phyloP scores from a whole-genome alignment of 2,329 filamentous ascomycete species.

The Scedosporium apiospermum region DNA sequence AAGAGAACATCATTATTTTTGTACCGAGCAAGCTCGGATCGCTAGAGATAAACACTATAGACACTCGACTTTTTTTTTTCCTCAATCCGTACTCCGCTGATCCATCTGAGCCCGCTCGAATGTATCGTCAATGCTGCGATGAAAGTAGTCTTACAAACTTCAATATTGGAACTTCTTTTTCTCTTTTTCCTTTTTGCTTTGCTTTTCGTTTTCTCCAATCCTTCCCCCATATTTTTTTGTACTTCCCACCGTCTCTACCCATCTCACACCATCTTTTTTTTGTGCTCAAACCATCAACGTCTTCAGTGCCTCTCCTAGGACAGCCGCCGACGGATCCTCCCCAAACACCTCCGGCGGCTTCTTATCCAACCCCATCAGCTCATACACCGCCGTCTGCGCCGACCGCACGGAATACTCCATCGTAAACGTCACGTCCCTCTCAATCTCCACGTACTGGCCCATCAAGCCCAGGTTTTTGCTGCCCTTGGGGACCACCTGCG shows the following conservation, averaged over 20 bases:
- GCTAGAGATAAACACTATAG: neutral
- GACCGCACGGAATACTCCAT: conserved; percentile 24
- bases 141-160: neutral
- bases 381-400: conserved; percentile 24
- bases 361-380: conserved; percentile 15
- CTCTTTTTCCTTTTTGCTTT: neutral
- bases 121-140: neutral
- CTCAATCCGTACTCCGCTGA: neutral
- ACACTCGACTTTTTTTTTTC: neutral
- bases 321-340: conserved; percentile 9
- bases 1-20: neutral
- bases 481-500: conserved; percentile 24
- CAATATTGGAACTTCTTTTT: neutral
- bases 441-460: conserved; percentile 31
- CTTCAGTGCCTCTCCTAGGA: conserved; percentile 11
- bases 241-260: neutral
- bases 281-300: conserved; percentile 9
- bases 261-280: neutral
- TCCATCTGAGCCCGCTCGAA: neutral
- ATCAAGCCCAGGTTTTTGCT: conserved; percentile 27
- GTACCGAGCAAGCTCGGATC: neutral
- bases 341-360: conserved; percentile 19
- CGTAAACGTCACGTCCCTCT: conserved; percentile 22
- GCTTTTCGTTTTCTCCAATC: neutral
- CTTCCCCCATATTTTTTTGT: neutral